A percentile compares a stretch with the other conserved stretches of the same genome.
phyloP scores from a whole-genome alignment of 2,329 filamentous ascomycete genomes.

The Coleophoma crateriformis region DNA sequence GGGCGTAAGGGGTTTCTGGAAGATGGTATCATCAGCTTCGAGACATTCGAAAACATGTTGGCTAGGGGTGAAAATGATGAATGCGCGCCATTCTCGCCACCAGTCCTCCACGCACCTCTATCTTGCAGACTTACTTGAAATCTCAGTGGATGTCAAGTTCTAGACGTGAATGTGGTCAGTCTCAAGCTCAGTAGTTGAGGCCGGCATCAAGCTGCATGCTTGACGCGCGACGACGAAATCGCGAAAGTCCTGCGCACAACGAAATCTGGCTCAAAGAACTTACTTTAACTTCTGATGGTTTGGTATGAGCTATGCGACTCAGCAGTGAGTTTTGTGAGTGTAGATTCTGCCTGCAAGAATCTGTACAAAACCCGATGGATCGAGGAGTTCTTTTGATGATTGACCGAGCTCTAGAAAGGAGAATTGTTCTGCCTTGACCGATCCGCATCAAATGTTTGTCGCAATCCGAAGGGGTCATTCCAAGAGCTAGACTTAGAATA shows the following conservation, averaged over 20 bases:
- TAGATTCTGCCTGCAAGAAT: background rate
- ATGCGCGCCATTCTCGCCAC: too few species aligned
- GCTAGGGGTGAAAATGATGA: background rate
- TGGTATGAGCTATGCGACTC: slow-evolving; percentile 10
- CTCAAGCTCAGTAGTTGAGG: too few species aligned
- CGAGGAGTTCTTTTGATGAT: background rate
- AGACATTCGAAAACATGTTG: slow-evolving; percentile 4
- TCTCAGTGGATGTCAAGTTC: too few species aligned
- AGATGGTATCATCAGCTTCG: slow-evolving; percentile 7
- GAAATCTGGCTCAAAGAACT: slow-evolving; percentile 19
- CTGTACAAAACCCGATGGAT: too few species aligned
- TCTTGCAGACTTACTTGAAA: too few species aligned
- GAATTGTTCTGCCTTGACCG: background rate
- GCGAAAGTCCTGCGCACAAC: slow-evolving; percentile 1
- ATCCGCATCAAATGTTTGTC: background rate
- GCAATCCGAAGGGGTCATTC: too few species aligned
- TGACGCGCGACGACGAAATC: too few species aligned
- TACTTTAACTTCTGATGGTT: slow-evolving; percentile 8
- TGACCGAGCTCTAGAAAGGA: background rate
- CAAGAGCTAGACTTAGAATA: too few species aligned
- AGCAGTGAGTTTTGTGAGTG: background rate
- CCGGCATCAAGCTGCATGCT: too few species aligned
- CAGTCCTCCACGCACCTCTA: too few species aligned
- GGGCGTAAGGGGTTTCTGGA: background rate
- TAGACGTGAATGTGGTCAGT: too few species aligned